Evolutionary conservation across 257 asterid genomes (phyloP).

Genomic region (Fraxinus pennsylvanica): DNA sequence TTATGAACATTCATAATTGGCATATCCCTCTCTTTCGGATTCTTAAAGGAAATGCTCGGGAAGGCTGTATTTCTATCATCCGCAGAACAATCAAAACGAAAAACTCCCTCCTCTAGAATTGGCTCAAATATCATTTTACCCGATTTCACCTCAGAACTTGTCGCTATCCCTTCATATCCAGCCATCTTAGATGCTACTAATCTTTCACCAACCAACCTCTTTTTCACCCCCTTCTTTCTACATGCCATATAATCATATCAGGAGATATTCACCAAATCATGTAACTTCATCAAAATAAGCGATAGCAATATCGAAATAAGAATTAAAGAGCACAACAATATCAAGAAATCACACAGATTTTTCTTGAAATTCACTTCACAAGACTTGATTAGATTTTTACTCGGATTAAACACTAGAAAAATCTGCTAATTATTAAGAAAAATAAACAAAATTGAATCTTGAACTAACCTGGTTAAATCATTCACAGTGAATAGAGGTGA

Average conservation of each 20-base stretch:
- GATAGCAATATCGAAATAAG: constrained; percentile 9
- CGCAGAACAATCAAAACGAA: constrained; percentile 85
- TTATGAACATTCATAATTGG: constrained; percentile 43
- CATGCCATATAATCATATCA: constrained; percentile 27
- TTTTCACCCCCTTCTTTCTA: constrained; percentile 37
- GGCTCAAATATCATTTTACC: constrained; percentile 85
- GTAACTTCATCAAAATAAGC: constrained; percentile 16
- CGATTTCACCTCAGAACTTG: constrained; percentile 34
- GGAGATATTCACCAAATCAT: constrained; percentile 23
- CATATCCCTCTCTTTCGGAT: constrained; percentile 67
- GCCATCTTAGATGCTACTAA: constrained; percentile 51
- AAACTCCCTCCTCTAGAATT: constrained; percentile 83
- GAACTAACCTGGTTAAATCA: constrained; percentile 53
- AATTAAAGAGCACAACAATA: background rate
- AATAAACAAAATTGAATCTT: background rate
- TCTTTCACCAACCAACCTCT: constrained; percentile 39
- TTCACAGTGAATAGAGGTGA: constrained; percentile 24
- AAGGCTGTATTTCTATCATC: constrained; percentile 70
- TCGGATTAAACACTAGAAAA: background rate
- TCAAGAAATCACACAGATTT: background rate
- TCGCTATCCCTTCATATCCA: constrained; percentile 41
- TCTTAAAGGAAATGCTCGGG: constrained; percentile 77
- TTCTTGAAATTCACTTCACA: background rate
- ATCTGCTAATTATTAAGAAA: background rate
- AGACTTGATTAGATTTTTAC: background rate